phyloP scores from a whole-genome alignment of 805 yeast species.

The Candida sphagnicola region DNA sequence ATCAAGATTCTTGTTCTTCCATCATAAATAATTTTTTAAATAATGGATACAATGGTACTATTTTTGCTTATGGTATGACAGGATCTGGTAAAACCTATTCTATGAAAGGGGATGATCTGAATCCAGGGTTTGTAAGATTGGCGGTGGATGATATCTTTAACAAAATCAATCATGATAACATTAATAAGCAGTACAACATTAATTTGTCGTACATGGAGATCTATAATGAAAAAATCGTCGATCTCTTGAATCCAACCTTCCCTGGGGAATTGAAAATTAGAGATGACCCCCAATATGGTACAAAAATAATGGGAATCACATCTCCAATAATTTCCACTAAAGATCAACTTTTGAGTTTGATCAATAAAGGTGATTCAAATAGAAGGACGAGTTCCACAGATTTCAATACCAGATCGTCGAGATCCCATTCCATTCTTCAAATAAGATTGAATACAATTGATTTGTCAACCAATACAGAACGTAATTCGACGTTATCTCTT shows the following conservation, averaged over 20 bases:
- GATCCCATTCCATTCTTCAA: constrained; percentile 88
- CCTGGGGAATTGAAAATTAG: constrained; percentile 64
- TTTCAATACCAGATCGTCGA: constrained; percentile 78
- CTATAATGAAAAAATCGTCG: constrained; percentile 83
- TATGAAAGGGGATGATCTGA: constrained; percentile 66
- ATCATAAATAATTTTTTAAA: constrained; percentile 48
- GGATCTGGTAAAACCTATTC: constrained; percentile 90
- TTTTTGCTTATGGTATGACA: constrained; percentile 93
- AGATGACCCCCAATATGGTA: constrained; percentile 71
- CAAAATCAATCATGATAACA: constrained; percentile 28
- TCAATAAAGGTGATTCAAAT: constrained; percentile 66
- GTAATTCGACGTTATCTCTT: constrained; percentile 64
- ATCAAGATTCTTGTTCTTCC: constrained; percentile 50
- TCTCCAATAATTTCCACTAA: constrained; percentile 56
- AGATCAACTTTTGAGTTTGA: constrained; percentile 55
- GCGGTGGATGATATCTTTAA: constrained; percentile 61
- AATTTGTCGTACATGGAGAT: constrained; percentile 77
- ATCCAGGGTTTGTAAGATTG: constrained; percentile 69
- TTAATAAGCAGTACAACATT: constrained; percentile 39
- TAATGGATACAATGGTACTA: constrained; percentile 81
- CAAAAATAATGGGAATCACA: constrained; percentile 68
- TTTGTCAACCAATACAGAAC: constrained; percentile 33
- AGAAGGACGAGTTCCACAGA: constrained; percentile 88
- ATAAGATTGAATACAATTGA: constrained; percentile 51
- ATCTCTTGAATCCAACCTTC: constrained; percentile 46